A percentile compares a stretch with the other conserved stretches of the same genome.
Conservation (phyloP, 768 basidiomycete species). For the Auricularia sp. region DNA sequence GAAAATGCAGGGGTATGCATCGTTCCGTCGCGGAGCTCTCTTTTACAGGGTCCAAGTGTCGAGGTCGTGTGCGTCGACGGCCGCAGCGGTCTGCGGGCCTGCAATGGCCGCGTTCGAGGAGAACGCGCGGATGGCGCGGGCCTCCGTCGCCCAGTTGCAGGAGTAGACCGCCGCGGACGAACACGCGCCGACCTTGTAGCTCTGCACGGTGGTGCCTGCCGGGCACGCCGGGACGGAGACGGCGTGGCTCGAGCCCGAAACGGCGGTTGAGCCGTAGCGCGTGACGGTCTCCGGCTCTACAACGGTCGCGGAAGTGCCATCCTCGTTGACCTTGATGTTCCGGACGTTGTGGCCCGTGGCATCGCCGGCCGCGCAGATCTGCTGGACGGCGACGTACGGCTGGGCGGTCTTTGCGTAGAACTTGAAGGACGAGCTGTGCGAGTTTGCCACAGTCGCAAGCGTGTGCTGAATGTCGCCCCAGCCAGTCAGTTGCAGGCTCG, state of each 20-base stretch:
- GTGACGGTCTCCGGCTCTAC: background rate
- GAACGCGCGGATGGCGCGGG: constrained; percentile 4
- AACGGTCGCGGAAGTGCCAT: background rate
- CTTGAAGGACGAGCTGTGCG: background rate
- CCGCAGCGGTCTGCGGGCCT: background rate
- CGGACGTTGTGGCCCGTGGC: background rate
- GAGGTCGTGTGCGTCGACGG: constrained; percentile 3
- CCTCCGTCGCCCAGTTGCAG: constrained; percentile 1
- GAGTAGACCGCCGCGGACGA: background rate
- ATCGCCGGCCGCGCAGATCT: constrained; percentile 1
- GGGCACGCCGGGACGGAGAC: constrained; percentile 2
- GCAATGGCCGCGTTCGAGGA: background rate
- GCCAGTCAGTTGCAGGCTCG: background rate
- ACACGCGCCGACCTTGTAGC: constrained; percentile 3
- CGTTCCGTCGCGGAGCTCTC: background rate
- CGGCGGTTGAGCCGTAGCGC: background rate
- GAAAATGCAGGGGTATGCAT: background rate
- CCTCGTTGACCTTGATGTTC: background rate
- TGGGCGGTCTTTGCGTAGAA: background rate
- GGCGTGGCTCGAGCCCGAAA: background rate
- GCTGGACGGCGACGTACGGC: constrained; percentile 2
- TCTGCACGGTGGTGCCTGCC: background rate
- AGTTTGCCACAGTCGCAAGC: constrained; percentile 3
- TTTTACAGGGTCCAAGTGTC: constrained; percentile 6
- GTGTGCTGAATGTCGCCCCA: background rate